phyloP scores from a whole-genome alignment of 2,329 filamentous ascomycete genomes.

The Seiridium cupressi region DNA sequence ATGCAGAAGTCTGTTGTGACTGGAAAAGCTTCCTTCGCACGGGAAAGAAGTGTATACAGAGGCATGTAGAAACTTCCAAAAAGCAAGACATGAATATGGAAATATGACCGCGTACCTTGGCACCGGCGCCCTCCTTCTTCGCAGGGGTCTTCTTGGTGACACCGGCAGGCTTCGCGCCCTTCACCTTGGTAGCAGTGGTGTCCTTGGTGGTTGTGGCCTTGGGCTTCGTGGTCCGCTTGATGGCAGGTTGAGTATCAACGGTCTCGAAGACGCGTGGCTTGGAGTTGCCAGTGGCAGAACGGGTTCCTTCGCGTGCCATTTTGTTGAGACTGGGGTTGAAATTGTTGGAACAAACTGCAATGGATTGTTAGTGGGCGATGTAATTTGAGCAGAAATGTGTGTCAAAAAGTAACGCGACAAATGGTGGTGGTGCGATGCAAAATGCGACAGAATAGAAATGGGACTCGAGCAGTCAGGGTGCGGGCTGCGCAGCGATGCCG shows the following conservation, averaged over 20 bases:
- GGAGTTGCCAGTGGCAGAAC: slow-evolving; percentile 51
- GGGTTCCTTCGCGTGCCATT: slow-evolving; percentile 51
- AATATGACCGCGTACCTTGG: slow-evolving; percentile 21
- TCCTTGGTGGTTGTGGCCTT: slow-evolving; percentile 20
- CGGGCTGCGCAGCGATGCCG: not conserved
- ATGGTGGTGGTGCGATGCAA: slow-evolving; percentile 17
- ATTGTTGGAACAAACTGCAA: not conserved
- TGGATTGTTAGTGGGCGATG: slow-evolving; percentile 20
- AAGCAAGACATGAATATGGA: not conserved
- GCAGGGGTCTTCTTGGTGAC: slow-evolving; percentile 29
- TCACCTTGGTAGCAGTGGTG: slow-evolving; percentile 14
- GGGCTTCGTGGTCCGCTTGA: slow-evolving; percentile 37
- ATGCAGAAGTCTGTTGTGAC: too few relatives aligned
- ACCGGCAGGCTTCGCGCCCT: slow-evolving; percentile 27
- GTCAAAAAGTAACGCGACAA: slow-evolving; percentile 18
- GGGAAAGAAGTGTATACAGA: not conserved
- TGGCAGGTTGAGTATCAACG: slow-evolving; percentile 45
- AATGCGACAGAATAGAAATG: slow-evolving; percentile 26
- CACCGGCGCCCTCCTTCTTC: slow-evolving; percentile 28
- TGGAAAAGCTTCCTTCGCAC: not conserved
- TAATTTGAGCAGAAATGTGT: slow-evolving; percentile 12
- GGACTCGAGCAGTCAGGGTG: not conserved
- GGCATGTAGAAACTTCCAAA: not conserved
- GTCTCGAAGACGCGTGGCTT: slow-evolving; percentile 50
- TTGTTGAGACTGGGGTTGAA: slow-evolving; percentile 7